Evolutionary conservation across 257 asterid genomes (phyloP).

Genomic region (Solanum paucissectum): DNA sequence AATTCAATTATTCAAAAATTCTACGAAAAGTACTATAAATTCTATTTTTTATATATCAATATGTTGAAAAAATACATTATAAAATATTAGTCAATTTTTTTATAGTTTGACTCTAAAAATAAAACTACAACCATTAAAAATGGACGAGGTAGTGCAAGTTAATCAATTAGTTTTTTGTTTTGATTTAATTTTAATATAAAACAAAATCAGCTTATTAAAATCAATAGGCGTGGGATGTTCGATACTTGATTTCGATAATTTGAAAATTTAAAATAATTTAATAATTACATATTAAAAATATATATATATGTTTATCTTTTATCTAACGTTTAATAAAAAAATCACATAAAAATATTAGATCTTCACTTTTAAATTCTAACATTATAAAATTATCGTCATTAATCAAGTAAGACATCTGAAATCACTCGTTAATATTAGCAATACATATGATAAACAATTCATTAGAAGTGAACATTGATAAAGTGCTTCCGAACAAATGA

Average conservation of each 20-base stretch:
- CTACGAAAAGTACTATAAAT: too few relatives aligned
- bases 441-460: neutral
- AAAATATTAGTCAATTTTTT: too few relatives aligned
- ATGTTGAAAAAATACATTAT: too few relatives aligned
- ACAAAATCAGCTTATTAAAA: neutral
- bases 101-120: too few relatives aligned
- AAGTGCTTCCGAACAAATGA: neutral
- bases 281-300: neutral
- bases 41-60: too few relatives aligned
- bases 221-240: neutral
- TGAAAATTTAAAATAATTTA: neutral
- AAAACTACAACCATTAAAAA: too few relatives aligned
- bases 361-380: neutral
- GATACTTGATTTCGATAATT: neutral
- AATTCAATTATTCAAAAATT: too few relatives aligned
- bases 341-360: fast-evolving
- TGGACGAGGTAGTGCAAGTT: too few relatives aligned
- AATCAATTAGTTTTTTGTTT: too few relatives aligned
- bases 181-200: too few relatives aligned
- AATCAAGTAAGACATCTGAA: neutral
- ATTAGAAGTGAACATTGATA: neutral
- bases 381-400: too few relatives aligned
- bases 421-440: neutral
- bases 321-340: neutral
- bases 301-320: neutral